Base-by-base conservation (phyloP, 2,329 filamentous ascomycete genomes). In the Botrytis squamosa region DNA sequence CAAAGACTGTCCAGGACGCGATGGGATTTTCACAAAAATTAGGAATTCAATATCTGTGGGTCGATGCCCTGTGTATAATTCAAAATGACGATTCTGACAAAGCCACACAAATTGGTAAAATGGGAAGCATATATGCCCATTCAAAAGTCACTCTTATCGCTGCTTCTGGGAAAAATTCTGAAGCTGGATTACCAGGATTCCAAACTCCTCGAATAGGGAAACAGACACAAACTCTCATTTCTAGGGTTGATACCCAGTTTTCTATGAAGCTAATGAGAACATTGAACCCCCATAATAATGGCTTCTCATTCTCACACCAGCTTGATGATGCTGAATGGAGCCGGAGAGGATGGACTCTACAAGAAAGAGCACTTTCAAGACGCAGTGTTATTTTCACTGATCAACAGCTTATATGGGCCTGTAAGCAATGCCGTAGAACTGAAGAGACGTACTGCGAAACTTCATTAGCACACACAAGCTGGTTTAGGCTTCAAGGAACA, bases 331-430 rank as follows among this genome's bases (percentile, higher is more conserved):
- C 20, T 42, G 38, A 42, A 29, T 66, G 40, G 63, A 65, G 55
- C 64, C 38, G 70, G 44, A 72, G 78, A 46, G 78, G 69, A 10
- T 80, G 79, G 79, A 72, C 72, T 3, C 49, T 78, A 16, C 78
- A 80, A 73, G 79, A 80, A 67, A 49, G 74, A 36, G 42, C 77
- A 7, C 70, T 80, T 5, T 73, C 79, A 40, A 60, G 46, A 44
- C 73, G 79, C 25, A 77, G 70, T 10, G 33, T 79, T 8, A 75
- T 78, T 64, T 79, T 78, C 66, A 76, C 75, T 0, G 25, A 73
- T 29, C 52, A 59, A 22, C 63, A 78, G 36, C 44, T 78, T 22
- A 75, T 76, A 55, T 80, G 78, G 78, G 78, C 79, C 63, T 80
- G 79, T n/a, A 66, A 49, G 14, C 25, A 69, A n/a, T 55, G 64